Evolutionary conservation across 108 stramenopile species (phyloP), one percentile per base, ranked within the genome.

Genomic region (Nannochloropsis salina): DNA sequence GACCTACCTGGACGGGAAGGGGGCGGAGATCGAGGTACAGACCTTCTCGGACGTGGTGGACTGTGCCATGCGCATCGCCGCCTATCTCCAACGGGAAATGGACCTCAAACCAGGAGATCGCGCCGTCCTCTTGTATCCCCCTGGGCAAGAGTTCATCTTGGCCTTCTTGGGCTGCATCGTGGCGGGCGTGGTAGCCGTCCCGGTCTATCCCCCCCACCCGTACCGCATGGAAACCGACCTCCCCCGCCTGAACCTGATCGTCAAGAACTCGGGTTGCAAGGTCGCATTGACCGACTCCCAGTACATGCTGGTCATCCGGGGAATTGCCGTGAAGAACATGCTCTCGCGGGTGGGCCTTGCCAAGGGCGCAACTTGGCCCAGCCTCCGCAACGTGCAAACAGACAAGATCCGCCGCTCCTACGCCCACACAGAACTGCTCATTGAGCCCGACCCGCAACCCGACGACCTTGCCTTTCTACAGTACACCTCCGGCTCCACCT

Each of bases 401-500:
- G 61, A 74, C 61, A 74, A 74, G 61, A 74, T 74, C 0, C 61
- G 61, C 61, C 15, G n/a, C 20, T 74, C 61, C 15, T 74, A 74
- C 61, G 61, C 61, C 4, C 61, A 74, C n/a, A 74, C 61, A 3
- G 61, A 74, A n/a, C 61, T 74, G 3, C 3, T 74, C 61, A n/a
- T 74, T 6, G 61, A 74, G n/a, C 61, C 61, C 61, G 61, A 74
- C 61, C 61, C 61, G 15, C 20, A 74, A 15, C 61, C 61, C 15
- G 61, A 74, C n/a, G 92, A 93, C 83, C 84, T 96, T 45, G 97
- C 98, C 9, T 99, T 99, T 90, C 88, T 99, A 40, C 99, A 99
- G 89, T 99, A 94, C 93, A 99, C 97, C 6, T 96, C 95, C 8
- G 99, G 99, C 42, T 96, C 95, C 42, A 99, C 99, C 10, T 93